Conservation (phyloP, 345 rosid species). For the Rhodamnia argentea region DNA sequence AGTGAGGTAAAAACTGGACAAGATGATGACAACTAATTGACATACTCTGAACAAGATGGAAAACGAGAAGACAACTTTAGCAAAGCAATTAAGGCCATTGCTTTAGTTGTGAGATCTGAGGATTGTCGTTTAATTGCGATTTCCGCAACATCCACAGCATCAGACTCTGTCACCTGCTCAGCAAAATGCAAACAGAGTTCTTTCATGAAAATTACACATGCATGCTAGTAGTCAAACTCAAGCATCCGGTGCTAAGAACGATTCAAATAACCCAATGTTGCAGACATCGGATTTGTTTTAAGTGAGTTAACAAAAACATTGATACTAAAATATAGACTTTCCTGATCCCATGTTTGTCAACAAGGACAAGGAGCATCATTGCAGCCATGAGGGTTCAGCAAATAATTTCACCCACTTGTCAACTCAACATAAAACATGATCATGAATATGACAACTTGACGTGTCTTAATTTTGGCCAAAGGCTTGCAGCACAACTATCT, state of each 20-base stretch:
- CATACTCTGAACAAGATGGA: conserved; percentile 88
- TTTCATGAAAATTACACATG: neutral
- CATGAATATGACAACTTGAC: neutral
- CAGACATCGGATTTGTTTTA: neutral
- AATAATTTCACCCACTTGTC: neutral
- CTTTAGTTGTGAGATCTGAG: conserved; percentile 73
- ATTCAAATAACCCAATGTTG: neutral
- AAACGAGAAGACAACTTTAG: conserved; percentile 96
- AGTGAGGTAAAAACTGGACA: neutral
- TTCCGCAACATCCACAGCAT: conserved; percentile 85
- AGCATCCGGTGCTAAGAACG: neutral
- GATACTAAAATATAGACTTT: neutral
- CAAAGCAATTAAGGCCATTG: conserved; percentile 86
- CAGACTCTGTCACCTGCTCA: conserved; percentile 80
- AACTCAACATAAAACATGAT: neutral
- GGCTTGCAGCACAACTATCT: neutral
- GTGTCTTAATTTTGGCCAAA: neutral
- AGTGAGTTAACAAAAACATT: neutral
- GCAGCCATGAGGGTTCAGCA: neutral
- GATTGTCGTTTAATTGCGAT: conserved; percentile 50
- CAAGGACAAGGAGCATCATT: neutral
- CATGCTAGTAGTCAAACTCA: neutral
- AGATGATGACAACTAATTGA: neutral
- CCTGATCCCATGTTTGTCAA: neutral
- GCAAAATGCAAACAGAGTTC: conserved; percentile 7